Conservation (phyloP, 2,329 filamentous ascomycete genomes). For the Neurospora sp. region DNA sequence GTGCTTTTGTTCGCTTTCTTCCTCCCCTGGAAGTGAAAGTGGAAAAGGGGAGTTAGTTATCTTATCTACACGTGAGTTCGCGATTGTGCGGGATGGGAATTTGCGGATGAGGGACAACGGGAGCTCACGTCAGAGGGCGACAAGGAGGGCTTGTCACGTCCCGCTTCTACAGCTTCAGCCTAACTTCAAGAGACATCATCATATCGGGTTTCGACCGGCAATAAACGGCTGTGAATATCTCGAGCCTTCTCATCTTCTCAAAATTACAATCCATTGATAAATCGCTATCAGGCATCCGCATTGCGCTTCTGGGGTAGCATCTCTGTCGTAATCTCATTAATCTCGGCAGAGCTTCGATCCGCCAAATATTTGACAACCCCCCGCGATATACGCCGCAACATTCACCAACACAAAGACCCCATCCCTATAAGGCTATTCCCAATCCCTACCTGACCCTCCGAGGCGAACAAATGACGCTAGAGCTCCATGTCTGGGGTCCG, state of each 20-base stretch:
- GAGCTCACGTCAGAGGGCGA: background rate
- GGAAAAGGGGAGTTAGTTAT: background rate
- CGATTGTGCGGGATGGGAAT: background rate
- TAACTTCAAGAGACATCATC: background rate
- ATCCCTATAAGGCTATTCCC: background rate
- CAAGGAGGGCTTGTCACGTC: background rate
- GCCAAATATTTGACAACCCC: background rate
- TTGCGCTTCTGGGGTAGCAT: background rate
- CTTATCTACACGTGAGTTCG: background rate
- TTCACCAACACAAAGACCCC: background rate
- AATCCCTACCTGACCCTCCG: background rate
- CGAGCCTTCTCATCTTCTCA: background rate
- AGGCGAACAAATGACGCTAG: constrained; percentile 26
- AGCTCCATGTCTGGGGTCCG: constrained; percentile 84
- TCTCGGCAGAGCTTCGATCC: background rate
- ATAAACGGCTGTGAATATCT: background rate
- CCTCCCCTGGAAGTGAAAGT: background rate
- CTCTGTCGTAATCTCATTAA: background rate
- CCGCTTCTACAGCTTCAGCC: background rate
- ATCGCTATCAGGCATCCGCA: background rate
- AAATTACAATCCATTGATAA: background rate
- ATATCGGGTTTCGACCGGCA: background rate
- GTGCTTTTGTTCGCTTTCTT: background rate
- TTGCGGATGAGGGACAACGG: background rate
- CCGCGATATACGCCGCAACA: background rate